Conservation (phyloP, 352 stramenopile species). For the Blastocystis sp. region DNA sequence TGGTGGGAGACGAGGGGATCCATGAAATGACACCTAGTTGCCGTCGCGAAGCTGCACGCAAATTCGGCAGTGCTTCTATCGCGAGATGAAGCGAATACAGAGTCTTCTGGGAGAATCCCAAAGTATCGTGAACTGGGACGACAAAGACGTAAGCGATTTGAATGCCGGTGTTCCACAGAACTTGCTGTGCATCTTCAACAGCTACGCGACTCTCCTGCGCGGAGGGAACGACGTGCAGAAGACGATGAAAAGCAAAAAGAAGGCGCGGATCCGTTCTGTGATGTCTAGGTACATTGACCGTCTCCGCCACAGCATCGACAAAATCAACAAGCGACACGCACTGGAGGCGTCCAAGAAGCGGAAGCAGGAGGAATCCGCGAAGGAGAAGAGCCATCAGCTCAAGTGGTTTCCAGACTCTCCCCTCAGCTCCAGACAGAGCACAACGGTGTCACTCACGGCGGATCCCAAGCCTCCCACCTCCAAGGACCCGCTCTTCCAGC, state of each 20-base stretch:
- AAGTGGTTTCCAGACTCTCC: neutral
- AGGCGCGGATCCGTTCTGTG: neutral
- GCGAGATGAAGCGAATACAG: slow-evolving; percentile 44
- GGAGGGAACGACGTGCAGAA: neutral
- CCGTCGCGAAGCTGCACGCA: slow-evolving; percentile 18
- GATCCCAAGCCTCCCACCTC: neutral
- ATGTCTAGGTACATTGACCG: slow-evolving; percentile 8
- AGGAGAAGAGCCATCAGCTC: neutral
- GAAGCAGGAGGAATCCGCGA: neutral
- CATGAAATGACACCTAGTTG: neutral
- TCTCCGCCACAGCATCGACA: neutral
- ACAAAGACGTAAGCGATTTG: slow-evolving; percentile 15
- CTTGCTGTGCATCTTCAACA: slow-evolving; percentile 51
- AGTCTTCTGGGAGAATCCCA: slow-evolving; percentile 14
- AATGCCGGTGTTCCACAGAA: neutral
- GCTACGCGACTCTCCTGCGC: neutral
- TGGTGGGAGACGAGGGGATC: neutral
- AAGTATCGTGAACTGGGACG: slow-evolving; percentile 33
- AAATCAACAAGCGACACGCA: slow-evolving; percentile 34
- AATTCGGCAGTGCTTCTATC: slow-evolving; percentile 29
- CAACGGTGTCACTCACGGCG: neutral
- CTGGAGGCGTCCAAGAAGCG: neutral
- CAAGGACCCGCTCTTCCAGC: neutral
- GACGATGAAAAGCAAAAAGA: slow-evolving; percentile 47
- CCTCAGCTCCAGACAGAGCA: neutral